Percentiles rank a stretch among this genome's conserved stretches.
Evolutionary conservation across 1,284 basidiomycete species (phyloP).

Genomic region (Ceratobasidium sp.): DNA sequence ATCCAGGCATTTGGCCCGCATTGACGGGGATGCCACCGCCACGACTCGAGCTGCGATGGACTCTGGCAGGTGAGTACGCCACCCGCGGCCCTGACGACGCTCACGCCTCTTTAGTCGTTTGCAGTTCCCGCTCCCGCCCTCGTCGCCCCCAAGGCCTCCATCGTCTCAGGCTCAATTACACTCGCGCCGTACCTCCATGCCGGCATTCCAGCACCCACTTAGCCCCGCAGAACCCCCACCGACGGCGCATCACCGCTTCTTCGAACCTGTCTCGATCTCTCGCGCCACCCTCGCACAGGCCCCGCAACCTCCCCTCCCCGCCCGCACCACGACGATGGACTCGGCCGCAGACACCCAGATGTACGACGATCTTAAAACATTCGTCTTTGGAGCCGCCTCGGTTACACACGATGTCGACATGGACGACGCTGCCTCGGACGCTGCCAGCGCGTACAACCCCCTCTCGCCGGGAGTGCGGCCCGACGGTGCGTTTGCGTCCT

Average conservation of each 20-base stretch:
- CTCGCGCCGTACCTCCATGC: conserved; percentile 16
- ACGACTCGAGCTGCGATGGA: conserved; percentile 19
- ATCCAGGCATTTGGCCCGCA: conserved; percentile 13
- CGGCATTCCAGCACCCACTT: conserved; percentile 24
- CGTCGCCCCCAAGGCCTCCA: conserved; percentile 25
- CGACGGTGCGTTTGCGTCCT: conserved; percentile 1
- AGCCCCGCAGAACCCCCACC: conserved; percentile 15
- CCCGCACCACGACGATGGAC: conserved; percentile 16
- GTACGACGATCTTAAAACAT: conserved; percentile 44
- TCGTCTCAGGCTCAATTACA: conserved; percentile 11
- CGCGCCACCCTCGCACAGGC: conserved; percentile 33
- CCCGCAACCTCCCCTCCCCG: conserved; percentile 26
- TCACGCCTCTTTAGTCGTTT: conserved; percentile 15
- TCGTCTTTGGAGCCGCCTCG: conserved; percentile 42
- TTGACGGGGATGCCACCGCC: conserved; percentile 31
- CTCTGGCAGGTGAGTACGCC: conserved; percentile 17
- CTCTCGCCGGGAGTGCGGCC: conserved; percentile 30
- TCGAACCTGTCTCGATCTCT: conserved; percentile 19
- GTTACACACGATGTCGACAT: conserved; percentile 35
- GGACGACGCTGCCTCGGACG: conserved; percentile 40
- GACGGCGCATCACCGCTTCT: conserved; percentile 23
- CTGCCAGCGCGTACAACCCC: conserved; percentile 41
- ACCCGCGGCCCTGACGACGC: background rate
- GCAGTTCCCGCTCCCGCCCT: conserved; percentile 42
- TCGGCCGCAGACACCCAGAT: conserved; percentile 33